These are phyloP conservation scores for Conidiobolus incongruus DNA, from an alignment of 371 early-diverging fungal genomes.

Conservation along the genomic window DNA sequence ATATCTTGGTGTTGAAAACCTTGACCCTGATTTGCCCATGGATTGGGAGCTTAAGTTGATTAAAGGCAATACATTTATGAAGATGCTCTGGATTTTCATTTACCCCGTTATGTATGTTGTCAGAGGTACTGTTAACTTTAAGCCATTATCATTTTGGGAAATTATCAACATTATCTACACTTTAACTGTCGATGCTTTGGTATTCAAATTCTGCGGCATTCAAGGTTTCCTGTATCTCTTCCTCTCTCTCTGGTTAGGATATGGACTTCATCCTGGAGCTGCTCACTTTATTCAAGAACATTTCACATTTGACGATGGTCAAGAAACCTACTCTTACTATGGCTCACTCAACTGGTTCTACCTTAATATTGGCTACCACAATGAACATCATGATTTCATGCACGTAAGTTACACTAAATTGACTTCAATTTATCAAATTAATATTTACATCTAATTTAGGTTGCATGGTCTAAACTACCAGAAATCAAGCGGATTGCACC, in stretches of 20 bases:
- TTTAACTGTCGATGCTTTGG: conserved; percentile 24
- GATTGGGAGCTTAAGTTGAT: conserved; percentile 68
- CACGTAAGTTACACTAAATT: no score
- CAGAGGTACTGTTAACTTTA: conserved; percentile 59
- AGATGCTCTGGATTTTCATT: conserved; percentile 60
- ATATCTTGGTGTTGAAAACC: conserved; percentile 85
- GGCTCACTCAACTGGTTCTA: conserved; percentile 64
- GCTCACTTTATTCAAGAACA: conserved; percentile 97
- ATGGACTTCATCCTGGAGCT: conserved; percentile 83
- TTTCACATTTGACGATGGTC: conserved; percentile 83
- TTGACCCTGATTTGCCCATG: conserved; percentile 86
- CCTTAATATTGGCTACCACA: conserved; percentile 85
- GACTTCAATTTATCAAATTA: no score
- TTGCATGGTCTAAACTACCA: conserved; percentile 84
- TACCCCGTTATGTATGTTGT: conserved; percentile 82
- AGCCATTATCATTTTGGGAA: conserved; percentile 58
- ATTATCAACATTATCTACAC: conserved; percentile 49
- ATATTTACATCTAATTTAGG: no score
- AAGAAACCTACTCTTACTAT: conserved; percentile 96
- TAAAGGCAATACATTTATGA: conserved; percentile 40
- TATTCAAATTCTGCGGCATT: conserved; percentile 34
- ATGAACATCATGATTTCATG: conserved; percentile 88
- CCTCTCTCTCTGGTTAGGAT: conserved; percentile 67
- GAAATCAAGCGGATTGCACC: conserved; percentile 51
- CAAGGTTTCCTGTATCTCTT: conserved; percentile 50